Evolutionary conservation across 1,284 basidiomycete genomes (phyloP).

Genomic region (Erythrobasidium hasegawianum): DNA sequence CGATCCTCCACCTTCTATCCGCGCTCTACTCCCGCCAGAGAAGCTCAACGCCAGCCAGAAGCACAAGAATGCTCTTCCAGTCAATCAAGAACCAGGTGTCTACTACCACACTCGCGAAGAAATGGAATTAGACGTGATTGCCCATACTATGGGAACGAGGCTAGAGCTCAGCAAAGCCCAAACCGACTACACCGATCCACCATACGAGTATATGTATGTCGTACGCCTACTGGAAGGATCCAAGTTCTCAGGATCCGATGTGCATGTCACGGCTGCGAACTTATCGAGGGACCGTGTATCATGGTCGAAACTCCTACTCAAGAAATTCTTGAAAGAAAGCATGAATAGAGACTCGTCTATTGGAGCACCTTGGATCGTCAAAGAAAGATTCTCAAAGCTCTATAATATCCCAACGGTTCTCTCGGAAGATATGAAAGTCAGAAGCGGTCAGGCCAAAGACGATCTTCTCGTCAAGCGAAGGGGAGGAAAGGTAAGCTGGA

Average conservation of each 20-base stretch:
- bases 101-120: background rate
- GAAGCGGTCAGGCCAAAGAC: slow-evolving; percentile 73
- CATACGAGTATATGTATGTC: slow-evolving; percentile 73
- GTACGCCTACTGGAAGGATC: slow-evolving; percentile 64
- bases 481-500: slow-evolving; percentile 61
- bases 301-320: slow-evolving; percentile 93
- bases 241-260: slow-evolving; percentile 59
- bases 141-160: slow-evolving; percentile 72
- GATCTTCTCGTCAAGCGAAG: slow-evolving; percentile 58
- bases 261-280: slow-evolving; percentile 45
- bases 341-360: slow-evolving; percentile 84
- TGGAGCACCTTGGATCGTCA: slow-evolving; percentile 91
- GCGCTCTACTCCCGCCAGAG: slow-evolving; percentile 16
- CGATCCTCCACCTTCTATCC: slow-evolving; percentile 12
- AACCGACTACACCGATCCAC: slow-evolving; percentile 58
- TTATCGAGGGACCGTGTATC: slow-evolving; percentile 83
- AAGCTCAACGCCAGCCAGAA: background rate
- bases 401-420: slow-evolving; percentile 80
- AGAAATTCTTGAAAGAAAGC: slow-evolving; percentile 91
- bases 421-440: slow-evolving; percentile 74
- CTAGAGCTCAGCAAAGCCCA: slow-evolving; percentile 59
- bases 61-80: background rate
- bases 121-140: slow-evolving; percentile 38
- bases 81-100: background rate
- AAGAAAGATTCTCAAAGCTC: slow-evolving; percentile 71